phyloP scores from a whole-genome alignment of 148 eudicot species.

The Simmondsia chinensis region DNA sequence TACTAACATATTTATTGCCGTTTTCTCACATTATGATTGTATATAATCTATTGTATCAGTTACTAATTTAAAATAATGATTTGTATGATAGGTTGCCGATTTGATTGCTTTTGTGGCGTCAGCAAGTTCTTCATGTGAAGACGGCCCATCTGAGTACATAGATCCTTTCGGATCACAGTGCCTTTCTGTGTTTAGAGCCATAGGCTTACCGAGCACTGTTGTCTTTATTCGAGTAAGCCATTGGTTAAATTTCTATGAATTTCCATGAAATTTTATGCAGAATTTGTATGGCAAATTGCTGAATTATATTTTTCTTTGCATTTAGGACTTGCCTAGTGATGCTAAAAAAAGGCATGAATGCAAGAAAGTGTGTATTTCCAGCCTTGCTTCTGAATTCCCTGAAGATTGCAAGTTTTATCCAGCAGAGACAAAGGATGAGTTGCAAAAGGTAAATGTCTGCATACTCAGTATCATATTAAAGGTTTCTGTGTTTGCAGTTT shows the following conservation, averaged over 20 bases:
- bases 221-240: conserved; percentile 80
- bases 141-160: conserved; percentile 38
- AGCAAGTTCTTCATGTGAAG: conserved; percentile 43
- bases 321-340: conserved; percentile 75
- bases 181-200: conserved; percentile 78
- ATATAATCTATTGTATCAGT: not conserved
- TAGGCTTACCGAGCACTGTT: conserved; percentile 76
- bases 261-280: not conserved
- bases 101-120: conserved; percentile 91
- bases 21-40: not conserved
- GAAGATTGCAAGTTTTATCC: conserved; percentile 73
- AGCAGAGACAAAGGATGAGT: conserved; percentile 79
- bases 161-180: conserved; percentile 93
- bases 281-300: conserved; percentile 2
- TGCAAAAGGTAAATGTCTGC: conserved; percentile 60
- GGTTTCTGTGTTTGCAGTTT: no score
- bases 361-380: conserved; percentile 57
- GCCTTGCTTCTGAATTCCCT: conserved; percentile 77
- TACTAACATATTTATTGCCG: no score
- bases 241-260: not conserved
- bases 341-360: conserved; percentile 54
- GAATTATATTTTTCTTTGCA: conserved; percentile 2
- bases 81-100: conserved; percentile 67
- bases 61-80: not conserved
- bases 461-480: not conserved